A percentile compares a stretch with the other conserved stretches of the same genome.
Conservation (phyloP, 192 early-diverging fungal species). For the Globomyces pollinis-pini region DNA sequence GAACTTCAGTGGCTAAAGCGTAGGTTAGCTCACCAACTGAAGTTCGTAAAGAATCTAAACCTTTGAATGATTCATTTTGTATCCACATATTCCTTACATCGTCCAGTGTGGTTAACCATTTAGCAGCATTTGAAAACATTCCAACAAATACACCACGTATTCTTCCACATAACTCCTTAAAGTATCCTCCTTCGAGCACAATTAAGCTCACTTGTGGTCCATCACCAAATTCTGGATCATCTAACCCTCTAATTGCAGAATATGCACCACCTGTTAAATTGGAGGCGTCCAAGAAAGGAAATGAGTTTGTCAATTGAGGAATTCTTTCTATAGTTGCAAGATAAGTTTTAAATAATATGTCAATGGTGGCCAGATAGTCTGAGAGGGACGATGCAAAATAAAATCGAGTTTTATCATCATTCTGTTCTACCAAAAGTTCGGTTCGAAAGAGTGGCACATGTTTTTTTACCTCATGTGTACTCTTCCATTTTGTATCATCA, state of each 20-base stretch:
- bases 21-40: slow-evolving; percentile 31
- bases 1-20: slow-evolving; percentile 24
- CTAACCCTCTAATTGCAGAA: slow-evolving; percentile 33
- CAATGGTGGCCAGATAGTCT: slow-evolving; percentile 37
- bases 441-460: slow-evolving; percentile 36
- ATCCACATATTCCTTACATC: slow-evolving; percentile 49
- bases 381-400: slow-evolving; percentile 41
- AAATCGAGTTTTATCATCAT: slow-evolving; percentile 10
- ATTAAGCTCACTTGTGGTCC: slow-evolving; percentile 45
- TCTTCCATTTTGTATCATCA: slow-evolving; percentile 9
- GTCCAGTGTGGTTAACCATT: slow-evolving; percentile 43
- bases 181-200: slow-evolving; percentile 47
- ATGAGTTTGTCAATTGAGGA: slow-evolving; percentile 35
- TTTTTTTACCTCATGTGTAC: slow-evolving; percentile 4
- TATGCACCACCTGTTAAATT: slow-evolving; percentile 34
- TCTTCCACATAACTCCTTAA: slow-evolving; percentile 47
- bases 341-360: slow-evolving; percentile 42
- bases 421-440: slow-evolving; percentile 34
- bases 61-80: slow-evolving; percentile 45
- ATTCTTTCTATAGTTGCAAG: slow-evolving; percentile 35
- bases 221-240: slow-evolving; percentile 46
- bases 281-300: slow-evolving; percentile 41
- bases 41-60: slow-evolving; percentile 21
- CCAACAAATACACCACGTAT: slow-evolving; percentile 49
- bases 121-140: slow-evolving; percentile 41